Conservation (phyloP, 73 alveolate genomes). For the Durusdinium trenchii region DNA sequence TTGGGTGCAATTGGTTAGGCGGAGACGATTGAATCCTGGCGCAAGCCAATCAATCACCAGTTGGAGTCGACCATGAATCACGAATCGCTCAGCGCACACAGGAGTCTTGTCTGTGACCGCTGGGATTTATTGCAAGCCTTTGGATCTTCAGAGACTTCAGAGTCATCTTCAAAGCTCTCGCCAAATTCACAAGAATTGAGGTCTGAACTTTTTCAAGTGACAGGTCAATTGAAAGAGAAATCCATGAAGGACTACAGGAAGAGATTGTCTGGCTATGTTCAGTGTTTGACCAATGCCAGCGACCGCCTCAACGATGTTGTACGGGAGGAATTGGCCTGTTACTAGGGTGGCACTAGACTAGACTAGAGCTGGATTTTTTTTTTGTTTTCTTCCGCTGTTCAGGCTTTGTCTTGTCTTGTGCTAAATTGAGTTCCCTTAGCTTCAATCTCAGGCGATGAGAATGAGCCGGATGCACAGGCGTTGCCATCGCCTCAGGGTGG, state of each 20-base stretch:
- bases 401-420: no score
- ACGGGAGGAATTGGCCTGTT: background rate
- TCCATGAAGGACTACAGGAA: background rate
- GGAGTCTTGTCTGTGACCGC: background rate
- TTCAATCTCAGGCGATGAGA: no score
- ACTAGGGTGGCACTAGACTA: no score
- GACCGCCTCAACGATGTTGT: background rate
- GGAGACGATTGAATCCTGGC: background rate
- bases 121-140: background rate
- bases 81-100: background rate
- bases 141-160: no score
- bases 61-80: background rate
- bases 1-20: background rate
- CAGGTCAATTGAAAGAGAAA: background rate
- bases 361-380: no score
- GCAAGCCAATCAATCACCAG: background rate
- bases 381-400: no score
- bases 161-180: background rate
- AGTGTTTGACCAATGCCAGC: constrained; percentile 12
- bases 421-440: no score
- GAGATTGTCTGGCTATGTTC: background rate
- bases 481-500: no score
- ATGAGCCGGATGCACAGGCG: no score
- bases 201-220: background rate
- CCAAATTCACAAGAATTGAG: background rate